Percentiles rank a stretch among this genome's conserved stretches.
phyloP scores from a whole-genome alignment of 2,329 filamentous ascomycete species.

The Fusarium miscanthi region DNA sequence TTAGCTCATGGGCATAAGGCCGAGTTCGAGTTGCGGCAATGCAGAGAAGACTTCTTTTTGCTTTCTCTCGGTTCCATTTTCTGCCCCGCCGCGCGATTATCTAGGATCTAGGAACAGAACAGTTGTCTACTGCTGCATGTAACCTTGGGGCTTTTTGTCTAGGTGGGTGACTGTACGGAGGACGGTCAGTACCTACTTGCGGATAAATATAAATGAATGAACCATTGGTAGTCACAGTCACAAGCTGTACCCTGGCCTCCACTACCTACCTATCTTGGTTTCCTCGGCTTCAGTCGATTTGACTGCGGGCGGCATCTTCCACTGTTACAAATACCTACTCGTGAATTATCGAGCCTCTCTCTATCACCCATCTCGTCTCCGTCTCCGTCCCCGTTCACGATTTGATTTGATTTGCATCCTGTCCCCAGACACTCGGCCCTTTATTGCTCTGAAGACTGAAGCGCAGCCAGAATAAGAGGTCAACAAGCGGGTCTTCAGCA shows the following conservation, averaged over 20 bases:
- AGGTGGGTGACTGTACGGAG: neutral
- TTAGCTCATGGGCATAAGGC: constrained; percentile 30
- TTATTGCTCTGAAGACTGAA: constrained; percentile 13
- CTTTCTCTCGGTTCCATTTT: constrained; percentile 25
- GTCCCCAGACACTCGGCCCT: constrained; percentile 26
- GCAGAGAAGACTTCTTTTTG: constrained; percentile 23
- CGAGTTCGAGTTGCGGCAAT: constrained; percentile 19
- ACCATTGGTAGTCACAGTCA: neutral
- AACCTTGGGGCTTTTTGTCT: constrained; percentile 12
- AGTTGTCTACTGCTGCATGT: constrained; percentile 13
- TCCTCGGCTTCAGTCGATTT: constrained; percentile 11
- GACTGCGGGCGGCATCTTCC: constrained; percentile 17
- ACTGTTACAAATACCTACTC: constrained; percentile 3
- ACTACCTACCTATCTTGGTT: constrained; percentile 10
- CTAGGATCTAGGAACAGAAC: constrained; percentile 19
- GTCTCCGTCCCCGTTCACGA: constrained; percentile 18
- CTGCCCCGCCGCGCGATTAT: constrained; percentile 13
- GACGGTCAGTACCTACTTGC: neutral
- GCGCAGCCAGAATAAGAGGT: neutral
- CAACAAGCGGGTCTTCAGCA: neutral
- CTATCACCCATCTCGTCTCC: constrained; percentile 5
- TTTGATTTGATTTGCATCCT: neutral
- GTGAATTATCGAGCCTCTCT: constrained; percentile 1
- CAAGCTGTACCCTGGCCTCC: constrained; percentile 9
- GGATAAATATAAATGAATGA: constrained; percentile 3